phyloP scores from a whole-genome alignment of 441 rosid species.

The Bruguiera hainesii region DNA sequence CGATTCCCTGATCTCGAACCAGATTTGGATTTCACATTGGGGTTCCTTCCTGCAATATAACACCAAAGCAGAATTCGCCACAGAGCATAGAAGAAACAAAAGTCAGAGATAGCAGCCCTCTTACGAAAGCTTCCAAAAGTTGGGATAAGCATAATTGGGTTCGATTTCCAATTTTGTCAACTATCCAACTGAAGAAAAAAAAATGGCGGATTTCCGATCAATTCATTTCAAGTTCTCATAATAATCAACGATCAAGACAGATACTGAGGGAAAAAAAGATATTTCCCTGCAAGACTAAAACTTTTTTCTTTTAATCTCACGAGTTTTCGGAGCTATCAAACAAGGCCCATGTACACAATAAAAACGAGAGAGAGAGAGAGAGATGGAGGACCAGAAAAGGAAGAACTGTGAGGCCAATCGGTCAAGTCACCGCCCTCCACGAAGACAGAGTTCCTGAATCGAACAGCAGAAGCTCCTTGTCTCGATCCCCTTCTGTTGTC shows the following conservation, averaged over 20 bases:
- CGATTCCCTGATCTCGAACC: constrained; percentile 27
- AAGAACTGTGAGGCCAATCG: constrained; percentile 28
- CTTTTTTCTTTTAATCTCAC: not conserved
- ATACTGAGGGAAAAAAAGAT: too few relatives aligned
- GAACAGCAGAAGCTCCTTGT: not conserved
- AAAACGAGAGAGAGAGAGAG: not conserved
- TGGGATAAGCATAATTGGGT: too few relatives aligned
- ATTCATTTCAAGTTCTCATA: too few relatives aligned
- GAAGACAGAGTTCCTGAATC: constrained; percentile 27
- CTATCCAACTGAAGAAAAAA: too few relatives aligned
- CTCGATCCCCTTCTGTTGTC: constrained; percentile 14
- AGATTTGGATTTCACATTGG: constrained; percentile 27
- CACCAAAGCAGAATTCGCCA: constrained; percentile 10
- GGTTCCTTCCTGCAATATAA: constrained; percentile 42
- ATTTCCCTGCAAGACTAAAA: too few relatives aligned
- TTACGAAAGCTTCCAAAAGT: not conserved
- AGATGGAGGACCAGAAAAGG: constrained; percentile 16
- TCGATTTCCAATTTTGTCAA: too few relatives aligned
- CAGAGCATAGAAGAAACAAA: constrained; percentile 2
- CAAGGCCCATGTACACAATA: not conserved
- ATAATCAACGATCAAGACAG: too few relatives aligned
- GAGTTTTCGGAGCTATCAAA: not conserved
- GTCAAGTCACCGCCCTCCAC: constrained; percentile 39
- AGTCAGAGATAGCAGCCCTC: not conserved
- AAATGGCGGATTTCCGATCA: too few relatives aligned